Evolutionary conservation across 1,284 basidiomycete species (phyloP), one percentile per base, ranked within the genome.

Genomic region (Phlebopus sp.): DNA sequence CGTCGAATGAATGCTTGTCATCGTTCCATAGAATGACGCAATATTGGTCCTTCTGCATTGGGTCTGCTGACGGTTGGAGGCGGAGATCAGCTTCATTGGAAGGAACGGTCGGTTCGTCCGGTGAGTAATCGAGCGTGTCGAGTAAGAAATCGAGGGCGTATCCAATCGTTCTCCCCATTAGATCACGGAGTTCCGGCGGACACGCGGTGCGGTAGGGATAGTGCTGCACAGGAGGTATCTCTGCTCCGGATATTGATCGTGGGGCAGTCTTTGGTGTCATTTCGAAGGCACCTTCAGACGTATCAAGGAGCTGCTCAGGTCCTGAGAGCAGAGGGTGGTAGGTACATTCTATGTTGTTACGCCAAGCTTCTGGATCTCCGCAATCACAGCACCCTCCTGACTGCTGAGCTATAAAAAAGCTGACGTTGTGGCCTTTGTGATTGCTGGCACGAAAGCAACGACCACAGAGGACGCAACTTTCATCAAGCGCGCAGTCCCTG

Each of bases 21-120:
- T 98, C 96, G 67, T 97, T 95, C 94, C 94, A 98, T 2, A 98
- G 71, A 15, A 97, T 75, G 46, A 98, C 79, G 18, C 89, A 85
- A 67, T 86, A 96, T 29, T 89, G 80, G 53, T 95, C 86, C 55
- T 82, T 83, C 68, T 78, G 74, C 76, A 86, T 79, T 1, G 87
- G 84, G 55, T 91, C 86, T 1, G 79, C 79, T 1, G 86, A 82
- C 3, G 82, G 79, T 58, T 90, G 84, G 8, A 82, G 67, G n/a
- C 82, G 78, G 8, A 92, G 75, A 46, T 87, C 84, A 0, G 77
- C 77, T 63, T 89, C 84, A 54, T 79, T 79, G 1, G 72, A 60
- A 0, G 92, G 91, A 2, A 90, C 77, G 31, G 70, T 69, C 0
- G 82, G 82, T 57, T 93, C 90, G 44, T 92, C 84, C 0, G 90